These are phyloP conservation scores for Globisporangium nunn DNA, from an alignment of 352 stramenopile species.

Conservation along the genomic window DNA sequence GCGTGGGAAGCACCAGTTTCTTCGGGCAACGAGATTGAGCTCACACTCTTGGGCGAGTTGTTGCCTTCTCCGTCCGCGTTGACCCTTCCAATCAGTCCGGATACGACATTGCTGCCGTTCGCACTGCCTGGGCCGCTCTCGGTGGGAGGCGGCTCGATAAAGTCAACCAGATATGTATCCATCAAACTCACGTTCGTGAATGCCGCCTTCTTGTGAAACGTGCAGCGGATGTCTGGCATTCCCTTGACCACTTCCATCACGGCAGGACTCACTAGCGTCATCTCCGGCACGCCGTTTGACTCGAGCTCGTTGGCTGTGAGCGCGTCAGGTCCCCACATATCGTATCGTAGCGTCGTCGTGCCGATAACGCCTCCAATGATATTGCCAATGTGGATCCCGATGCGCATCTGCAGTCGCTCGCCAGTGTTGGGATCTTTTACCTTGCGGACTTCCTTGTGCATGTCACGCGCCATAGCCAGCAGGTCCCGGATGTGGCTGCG, in stretches of 20 bases:
- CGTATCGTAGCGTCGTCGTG: conserved; percentile 80
- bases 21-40: conserved; percentile 5
- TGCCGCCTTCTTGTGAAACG: conserved; percentile 72
- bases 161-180: conserved; percentile 81
- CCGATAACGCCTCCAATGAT: conserved; percentile 87
- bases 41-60: conserved; percentile 15
- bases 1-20: neutral
- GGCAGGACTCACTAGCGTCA: conserved; percentile 69
- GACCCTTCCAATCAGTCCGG: conserved; percentile 15
- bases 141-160: conserved; percentile 32
- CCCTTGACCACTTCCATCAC: conserved; percentile 78
- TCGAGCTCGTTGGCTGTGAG: conserved; percentile 85
- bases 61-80: conserved; percentile 13
- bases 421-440: conserved; percentile 81
- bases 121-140: neutral
- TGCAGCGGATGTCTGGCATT: conserved; percentile 81
- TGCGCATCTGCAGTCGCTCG: conserved; percentile 80
- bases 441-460: conserved; percentile 84
- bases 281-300: conserved; percentile 75
- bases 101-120: neutral
- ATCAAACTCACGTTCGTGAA: conserved; percentile 81
- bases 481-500: conserved; percentile 76
- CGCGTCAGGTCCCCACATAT: conserved; percentile 84
- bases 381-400: conserved; percentile 83
- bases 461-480: conserved; percentile 75